These are phyloP conservation scores for Cylindrotheca fusiformis DNA, from an alignment of 108 stramenopile species.

Conservation along the genomic window DNA sequence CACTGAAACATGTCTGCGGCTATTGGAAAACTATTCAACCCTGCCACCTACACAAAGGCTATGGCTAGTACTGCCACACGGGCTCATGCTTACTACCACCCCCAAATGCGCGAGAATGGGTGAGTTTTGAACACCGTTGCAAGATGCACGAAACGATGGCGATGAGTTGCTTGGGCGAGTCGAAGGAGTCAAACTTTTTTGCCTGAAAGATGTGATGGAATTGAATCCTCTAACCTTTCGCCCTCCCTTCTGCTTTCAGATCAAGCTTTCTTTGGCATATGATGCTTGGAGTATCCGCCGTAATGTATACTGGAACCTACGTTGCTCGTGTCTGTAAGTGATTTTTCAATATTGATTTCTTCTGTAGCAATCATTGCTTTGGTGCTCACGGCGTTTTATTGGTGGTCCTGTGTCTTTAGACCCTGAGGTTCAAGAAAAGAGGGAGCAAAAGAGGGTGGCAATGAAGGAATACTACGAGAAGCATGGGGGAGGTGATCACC, in stretches of 20 bases:
- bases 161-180: not conserved
- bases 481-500: slow-evolving; percentile 34
- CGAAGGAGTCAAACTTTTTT: slow-evolving; percentile 5
- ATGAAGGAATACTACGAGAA: slow-evolving; percentile 37
- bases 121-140: slow-evolving; percentile 20
- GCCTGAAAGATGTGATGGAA: not conserved
- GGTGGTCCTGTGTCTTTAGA: slow-evolving; percentile 8
- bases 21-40: slow-evolving; percentile 32
- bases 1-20: slow-evolving; percentile 27
- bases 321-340: slow-evolving; percentile 35
- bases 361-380: not conserved
- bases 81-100: slow-evolving; percentile 37
- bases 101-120: slow-evolving; percentile 26
- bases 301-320: slow-evolving; percentile 37
- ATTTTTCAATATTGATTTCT: not conserved
- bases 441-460: slow-evolving; percentile 23
- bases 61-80: slow-evolving; percentile 6
- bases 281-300: slow-evolving; percentile 31
- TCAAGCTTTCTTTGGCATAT: slow-evolving; percentile 28
- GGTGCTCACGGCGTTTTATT: not conserved
- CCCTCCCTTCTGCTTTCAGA: slow-evolving; percentile 1
- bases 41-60: slow-evolving; percentile 24
- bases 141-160: too few relatives aligned
- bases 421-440: slow-evolving; percentile 25
- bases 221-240: not conserved